Evolutionary conservation across 345 rosid genomes (phyloP), one percentile per base, ranked within the genome.

Genomic region (Excoecaria agallocha): DNA sequence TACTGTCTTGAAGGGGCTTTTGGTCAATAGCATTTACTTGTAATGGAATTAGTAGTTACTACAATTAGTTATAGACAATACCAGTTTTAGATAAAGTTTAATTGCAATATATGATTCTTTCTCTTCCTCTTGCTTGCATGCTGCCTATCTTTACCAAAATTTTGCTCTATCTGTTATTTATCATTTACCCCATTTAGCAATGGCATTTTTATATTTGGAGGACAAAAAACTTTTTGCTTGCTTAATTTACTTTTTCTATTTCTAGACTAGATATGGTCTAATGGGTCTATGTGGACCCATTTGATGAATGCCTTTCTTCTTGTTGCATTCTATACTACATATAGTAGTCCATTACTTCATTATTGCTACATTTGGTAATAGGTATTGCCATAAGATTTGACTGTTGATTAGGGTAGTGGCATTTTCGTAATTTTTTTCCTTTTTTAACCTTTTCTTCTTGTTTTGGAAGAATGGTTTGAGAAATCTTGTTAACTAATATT

Each of bases 301-400:
- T 25, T 1, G 12, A 17, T 5, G 51, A 61, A 58, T 58, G 8
- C 1, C 7, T 58, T 25, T 37, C n/a, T 25, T 61, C 8, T 61
- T 12, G 39, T 61, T 61, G 12, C 30, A 20, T 22, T 71, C 43
- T 57, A 13, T 45, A 3, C 73, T 20, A 39, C 24, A 56, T 43
- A 37, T 65, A 57, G 65, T 22, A 38, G 63, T 50, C 52, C 19
- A 61, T 43, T 43, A 43, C 48, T 43, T 6, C 9, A 3, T 50
- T 4, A 22, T 54, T 56, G 60, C 77, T 25, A 17, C 38, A 62
- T 45, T 55, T n/a, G n/a, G n/a, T n/a, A n/a, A n/a, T n/a, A n/a
- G n/a, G n/a, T n/a, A n/a, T n/a, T 43, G 62, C 82, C 79, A 58
- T 55, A 68, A 6, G 6, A 54, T 60, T n/a, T n/a, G n/a, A n/a